phyloP scores from a whole-genome alignment of 441 rosid genomes.

The Corymbia citriodora region DNA sequence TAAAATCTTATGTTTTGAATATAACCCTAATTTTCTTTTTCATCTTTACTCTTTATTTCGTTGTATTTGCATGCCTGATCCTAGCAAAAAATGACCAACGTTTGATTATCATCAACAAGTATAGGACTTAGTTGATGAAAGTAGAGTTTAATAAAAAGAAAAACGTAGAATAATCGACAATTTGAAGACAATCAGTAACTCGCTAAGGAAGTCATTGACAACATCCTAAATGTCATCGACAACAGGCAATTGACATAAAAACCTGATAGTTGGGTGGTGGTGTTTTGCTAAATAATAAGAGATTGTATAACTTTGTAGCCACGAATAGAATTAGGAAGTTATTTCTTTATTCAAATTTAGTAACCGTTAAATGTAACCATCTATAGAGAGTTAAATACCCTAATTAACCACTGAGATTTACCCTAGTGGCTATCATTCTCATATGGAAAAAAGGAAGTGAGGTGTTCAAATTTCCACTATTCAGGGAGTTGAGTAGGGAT shows the following conservation, averaged over 20 bases:
- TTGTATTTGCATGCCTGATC: too few relatives aligned
- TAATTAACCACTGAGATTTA: too few relatives aligned
- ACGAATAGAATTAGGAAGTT: background rate
- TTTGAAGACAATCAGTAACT: background rate
- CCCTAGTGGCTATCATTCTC: too few relatives aligned
- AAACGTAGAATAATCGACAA: background rate
- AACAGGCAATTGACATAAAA: background rate
- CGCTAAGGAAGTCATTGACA: background rate
- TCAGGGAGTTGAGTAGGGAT: too few relatives aligned
- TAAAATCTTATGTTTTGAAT: too few relatives aligned
- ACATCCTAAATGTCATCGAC: background rate
- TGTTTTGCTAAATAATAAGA: background rate
- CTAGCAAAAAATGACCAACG: background rate
- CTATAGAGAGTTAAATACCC: background rate
- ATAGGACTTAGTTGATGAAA: background rate
- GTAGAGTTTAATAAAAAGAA: background rate
- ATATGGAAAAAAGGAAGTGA: too few relatives aligned
- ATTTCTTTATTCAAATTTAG: background rate
- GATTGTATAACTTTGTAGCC: background rate
- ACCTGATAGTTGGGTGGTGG: background rate
- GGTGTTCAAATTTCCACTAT: too few relatives aligned
- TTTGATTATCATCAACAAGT: background rate
- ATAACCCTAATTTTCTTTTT: too few relatives aligned
- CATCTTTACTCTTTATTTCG: too few relatives aligned
- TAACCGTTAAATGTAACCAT: background rate